Evolutionary conservation across 208 protist species (phyloP), one percentile per base, ranked within the genome.

Genomic region (Trypanosoma mega): DNA sequence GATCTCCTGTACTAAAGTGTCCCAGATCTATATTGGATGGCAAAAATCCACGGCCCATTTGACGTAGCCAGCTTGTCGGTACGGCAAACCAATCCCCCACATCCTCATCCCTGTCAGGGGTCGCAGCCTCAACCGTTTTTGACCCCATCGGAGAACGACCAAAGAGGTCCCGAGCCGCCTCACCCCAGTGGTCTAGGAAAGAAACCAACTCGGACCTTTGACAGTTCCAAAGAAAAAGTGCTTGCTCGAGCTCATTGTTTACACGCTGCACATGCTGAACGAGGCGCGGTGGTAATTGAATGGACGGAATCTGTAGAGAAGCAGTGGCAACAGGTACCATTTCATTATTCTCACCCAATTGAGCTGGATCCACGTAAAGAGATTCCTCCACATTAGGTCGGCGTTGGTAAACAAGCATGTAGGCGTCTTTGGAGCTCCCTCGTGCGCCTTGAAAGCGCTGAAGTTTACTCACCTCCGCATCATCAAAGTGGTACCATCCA

Each of bases 391-490:
- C 31, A 12, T 33, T 33, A 1, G 27, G 2, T 18, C 68, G 37
- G 29, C 76, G 78, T 47, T 80, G 71, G 54, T 92, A 92, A 27
- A 92, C 72, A 9, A 92, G 74, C 54, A 92, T 68, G 60, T 92
- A 92, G 14, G 76, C 85, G 24, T 88, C 80, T 16, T 72, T 57
- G 0, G 85, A 92, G 30, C 34, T 30, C 27, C 63, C 61, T 9
- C 61, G 66, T 30, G 68, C 44, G 3, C 74, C 78, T 23, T 76
- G 66, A 59, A 82, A 82, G 18, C 69, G 76, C 29, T 62, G 63
- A 49, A 83, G 53, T 43, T 46, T 63, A 8, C 65, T 72, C 33
- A 90, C 82, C 39, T 80, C 72, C 9, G 72, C 74, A 48, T 93
- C 83, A 63, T 93, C 84, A 71, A 90, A 85, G 63, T 76, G 58